Evolutionary conservation across 2,329 filamentous ascomycete genomes (phyloP).

Genomic region (Microdochium bolleyi): DNA sequence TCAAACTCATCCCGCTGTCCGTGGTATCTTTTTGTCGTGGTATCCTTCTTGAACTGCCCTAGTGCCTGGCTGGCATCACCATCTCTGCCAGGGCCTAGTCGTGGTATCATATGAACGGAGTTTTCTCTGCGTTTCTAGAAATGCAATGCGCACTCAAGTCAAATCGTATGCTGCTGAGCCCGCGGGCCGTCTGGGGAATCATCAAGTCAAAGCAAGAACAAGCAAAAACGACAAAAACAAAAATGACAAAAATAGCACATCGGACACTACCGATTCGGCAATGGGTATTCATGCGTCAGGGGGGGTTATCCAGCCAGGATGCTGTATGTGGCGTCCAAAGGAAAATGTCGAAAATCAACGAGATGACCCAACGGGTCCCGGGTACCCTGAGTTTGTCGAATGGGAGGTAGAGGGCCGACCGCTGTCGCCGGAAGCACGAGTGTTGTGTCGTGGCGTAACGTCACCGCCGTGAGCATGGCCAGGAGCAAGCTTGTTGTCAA

Average conservation of each 20-base stretch:
- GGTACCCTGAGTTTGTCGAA: constrained; percentile 94
- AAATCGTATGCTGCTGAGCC: constrained; percentile 17
- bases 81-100: constrained; percentile 18
- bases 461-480: constrained; percentile 64
- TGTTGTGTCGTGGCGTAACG: constrained; percentile 73
- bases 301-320: constrained; percentile 52
- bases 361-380: constrained; percentile 83
- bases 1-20: not conserved
- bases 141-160: constrained; percentile 9
- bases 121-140: constrained; percentile 1
- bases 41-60: constrained; percentile 19
- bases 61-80: constrained; percentile 21
- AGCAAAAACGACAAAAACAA: constrained; percentile 20
- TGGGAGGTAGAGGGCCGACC: constrained; percentile 90
- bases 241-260: constrained; percentile 24
- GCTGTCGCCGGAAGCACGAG: constrained; percentile 81
- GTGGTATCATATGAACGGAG: constrained; percentile 25
- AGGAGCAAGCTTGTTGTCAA: constrained; percentile 52
- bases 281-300: constrained; percentile 53
- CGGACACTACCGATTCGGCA: constrained; percentile 36
- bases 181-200: constrained; percentile 14
- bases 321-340: not conserved
- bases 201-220: constrained; percentile 9
- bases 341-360: constrained; percentile 59
- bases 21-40: constrained; percentile 23